Base-by-base conservation (phyloP, 1,139 yeast genomes). In the Candida sp. region DNA sequence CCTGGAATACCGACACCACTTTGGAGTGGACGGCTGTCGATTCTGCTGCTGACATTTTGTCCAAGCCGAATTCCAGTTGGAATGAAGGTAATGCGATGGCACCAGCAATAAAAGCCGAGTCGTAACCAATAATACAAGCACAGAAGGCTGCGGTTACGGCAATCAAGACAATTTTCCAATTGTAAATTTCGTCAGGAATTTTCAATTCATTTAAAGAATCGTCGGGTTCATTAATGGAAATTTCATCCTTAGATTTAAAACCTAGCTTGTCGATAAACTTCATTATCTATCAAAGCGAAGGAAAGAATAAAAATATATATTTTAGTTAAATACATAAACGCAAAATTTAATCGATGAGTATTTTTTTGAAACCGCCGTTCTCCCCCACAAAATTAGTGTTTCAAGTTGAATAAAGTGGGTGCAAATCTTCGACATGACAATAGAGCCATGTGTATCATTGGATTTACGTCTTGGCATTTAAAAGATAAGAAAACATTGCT, bases 1-100 rank as follows among this genome's bases (percentile, higher is more conserved):
- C 68, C 43, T 65, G 70, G 50, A 66, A 64, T 7, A 65, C 63
- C 2, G 70, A 64, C 6, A 65, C 67, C n/a, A 66, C 61, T 42
- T 64, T 64, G 9, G 69, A 57, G 36, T 49, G 54, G 21, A 59
- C 51, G 5, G 29, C 33, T 2, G 56, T 48, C 5, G 47, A 48
- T 19, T 50, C 50, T 1, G 41, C 29, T 1, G 52, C 36, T 5
- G 58, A 38, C 57, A 56, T 55, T 5, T 52, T 43, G 38, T 47
- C 55, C 36, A 64, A 51, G 5, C 58, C 63, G 46, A 66, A 66
- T 47, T 64, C 69, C 9, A 39, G 41, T 35, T 53, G 52, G 46
- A 66, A 66, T 1, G 63, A 60, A 1, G 51, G 52, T 11, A 65
- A 49, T 0, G 64, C 53, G 2, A 65, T 63, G 3, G 69, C 61